Evolutionary conservation across 2,329 filamentous ascomycete genomes (phyloP).

Genomic region (Fusarium sambucinum): DNA sequence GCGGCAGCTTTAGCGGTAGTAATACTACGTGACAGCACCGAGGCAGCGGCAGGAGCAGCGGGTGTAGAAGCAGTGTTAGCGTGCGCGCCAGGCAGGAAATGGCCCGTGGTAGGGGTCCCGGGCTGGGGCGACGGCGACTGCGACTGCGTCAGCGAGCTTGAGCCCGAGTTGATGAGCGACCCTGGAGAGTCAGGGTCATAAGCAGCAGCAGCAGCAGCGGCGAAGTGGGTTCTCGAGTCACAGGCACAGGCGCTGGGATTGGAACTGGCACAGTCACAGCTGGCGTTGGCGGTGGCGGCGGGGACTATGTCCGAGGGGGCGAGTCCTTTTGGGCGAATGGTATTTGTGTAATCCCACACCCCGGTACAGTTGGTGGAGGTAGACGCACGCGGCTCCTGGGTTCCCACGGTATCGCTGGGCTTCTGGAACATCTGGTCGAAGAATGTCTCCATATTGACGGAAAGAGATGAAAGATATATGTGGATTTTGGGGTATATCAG

Average conservation of each 20-base stretch:
- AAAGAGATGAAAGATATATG: constrained; percentile 6
- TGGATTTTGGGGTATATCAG: constrained; percentile 7
- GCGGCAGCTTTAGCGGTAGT: constrained; percentile 42
- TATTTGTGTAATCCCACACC: constrained; percentile 31
- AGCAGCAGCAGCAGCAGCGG: constrained; percentile 45
- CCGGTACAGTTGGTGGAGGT: constrained; percentile 38
- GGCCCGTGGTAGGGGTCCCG: constrained; percentile 49
- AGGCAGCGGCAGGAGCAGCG: constrained; percentile 43
- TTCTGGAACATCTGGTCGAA: constrained; percentile 40
- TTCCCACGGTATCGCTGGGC: constrained; percentile 42
- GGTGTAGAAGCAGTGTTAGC: constrained; percentile 47
- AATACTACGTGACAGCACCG: constrained; percentile 44
- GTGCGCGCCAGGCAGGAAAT: constrained; percentile 46
- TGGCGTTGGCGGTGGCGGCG: constrained; percentile 45
- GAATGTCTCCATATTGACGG: constrained; percentile 14
- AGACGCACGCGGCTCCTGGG: constrained; percentile 40
- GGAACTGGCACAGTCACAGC: constrained; percentile 29
- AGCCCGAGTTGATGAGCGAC: constrained; percentile 51
- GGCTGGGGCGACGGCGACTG: constrained; percentile 55
- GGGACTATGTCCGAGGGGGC: constrained; percentile 41
- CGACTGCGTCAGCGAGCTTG: constrained; percentile 53
- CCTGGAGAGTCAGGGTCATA: constrained; percentile 52
- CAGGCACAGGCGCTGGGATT: constrained; percentile 25
- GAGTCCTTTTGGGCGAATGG: constrained; percentile 40
- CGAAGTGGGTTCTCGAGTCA: constrained; percentile 46